These are phyloP conservation scores for Dictyostelium purpureum DNA, from an alignment of 78 protist genomes.

Conservation along the genomic window DNA sequence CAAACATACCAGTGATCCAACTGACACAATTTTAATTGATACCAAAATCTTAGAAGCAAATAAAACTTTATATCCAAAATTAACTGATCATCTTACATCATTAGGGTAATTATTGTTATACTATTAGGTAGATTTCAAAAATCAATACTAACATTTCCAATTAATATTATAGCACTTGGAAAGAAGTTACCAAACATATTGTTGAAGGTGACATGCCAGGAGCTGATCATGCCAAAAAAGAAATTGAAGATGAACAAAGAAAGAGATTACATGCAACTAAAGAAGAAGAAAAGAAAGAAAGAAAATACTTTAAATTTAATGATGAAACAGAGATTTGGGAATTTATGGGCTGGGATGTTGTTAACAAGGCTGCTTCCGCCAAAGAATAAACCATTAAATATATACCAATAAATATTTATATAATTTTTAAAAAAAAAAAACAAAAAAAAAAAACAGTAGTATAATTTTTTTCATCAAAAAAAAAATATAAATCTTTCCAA, in stretches of 20 bases:
- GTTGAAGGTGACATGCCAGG: constrained; percentile 57
- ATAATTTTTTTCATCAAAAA: too few species aligned
- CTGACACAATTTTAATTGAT: constrained; percentile 49
- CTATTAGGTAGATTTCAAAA: neutral
- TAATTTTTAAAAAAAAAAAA: too few species aligned
- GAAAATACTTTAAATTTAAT: constrained; percentile 57
- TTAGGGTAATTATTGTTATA: neutral
- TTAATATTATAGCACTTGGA: constrained; percentile 58
- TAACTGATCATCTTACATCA: constrained; percentile 41
- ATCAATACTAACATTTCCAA: neutral
- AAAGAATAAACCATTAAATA: too few species aligned
- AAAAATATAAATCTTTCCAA: too few species aligned
- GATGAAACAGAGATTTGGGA: constrained; percentile 49
- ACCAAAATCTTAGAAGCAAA: constrained; percentile 33
- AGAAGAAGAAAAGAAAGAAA: constrained; percentile 76
- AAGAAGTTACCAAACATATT: constrained; percentile 67
- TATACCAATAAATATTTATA: too few species aligned
- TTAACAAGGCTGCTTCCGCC: too few species aligned
- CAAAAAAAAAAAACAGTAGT: too few species aligned
- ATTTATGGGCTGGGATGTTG: constrained; percentile 32
- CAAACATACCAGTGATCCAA: constrained; percentile 23
- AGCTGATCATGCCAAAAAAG: constrained; percentile 59
- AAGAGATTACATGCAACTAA: constrained; percentile 51
- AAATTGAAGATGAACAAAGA: constrained; percentile 80
- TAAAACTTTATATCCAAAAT: constrained; percentile 57